Base-by-base conservation (phyloP, 495 filamentous ascomycete genomes). In the Talaromyces borbonicus region DNA sequence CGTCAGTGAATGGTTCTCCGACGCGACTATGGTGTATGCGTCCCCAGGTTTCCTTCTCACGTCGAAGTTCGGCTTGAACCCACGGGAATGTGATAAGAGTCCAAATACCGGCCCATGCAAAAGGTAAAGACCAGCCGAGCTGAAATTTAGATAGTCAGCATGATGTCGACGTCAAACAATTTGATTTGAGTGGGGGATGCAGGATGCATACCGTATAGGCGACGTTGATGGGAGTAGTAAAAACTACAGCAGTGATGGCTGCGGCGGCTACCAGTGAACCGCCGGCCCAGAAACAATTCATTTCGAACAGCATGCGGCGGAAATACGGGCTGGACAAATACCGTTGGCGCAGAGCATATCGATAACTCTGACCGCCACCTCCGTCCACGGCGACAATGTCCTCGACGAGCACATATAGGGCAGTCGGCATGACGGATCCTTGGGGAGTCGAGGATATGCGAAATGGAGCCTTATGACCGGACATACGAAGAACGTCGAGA, bases 331-430 rank as follows among this genome's bases (percentile, higher is more conserved):
- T 87, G 2, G 77, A 79, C 19, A 84, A 68, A 52, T 88, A 93
- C 48, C 87, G 69, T 7, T 66, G 73, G 41, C 79, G 72, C 12
- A 88, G 56, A 0, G 75, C 71, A 48, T 77, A 68, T 43, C 87
- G 68, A 53, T 82, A 93, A 8, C 72, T 74, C 38, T 76, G 73
- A 0, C 84, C 85, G 2, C 79, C 84, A 5, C 73, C 77, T 14
- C 85, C 85, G 52, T 90, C 85, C 3, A 90, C 86, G 0, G 81
- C 84, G 1, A 85, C 72, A 9, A 90, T 77, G 51, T 93, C 87
- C 58, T 93, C 87, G 33, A 92, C 80, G 16, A 89, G 65, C 4
- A 78, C 81, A 53, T 87, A 84, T 23, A 90, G 68, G 18, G 82
- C 72, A 8, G 86, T 85, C 7, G 77, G 80, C 52, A 85, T 74